A percentile compares a stretch with the other conserved stretches of the same genome.
Evolutionary conservation across 495 filamentous ascomycete species (phyloP).

Genomic region (Lepidopterella palustris): DNA sequence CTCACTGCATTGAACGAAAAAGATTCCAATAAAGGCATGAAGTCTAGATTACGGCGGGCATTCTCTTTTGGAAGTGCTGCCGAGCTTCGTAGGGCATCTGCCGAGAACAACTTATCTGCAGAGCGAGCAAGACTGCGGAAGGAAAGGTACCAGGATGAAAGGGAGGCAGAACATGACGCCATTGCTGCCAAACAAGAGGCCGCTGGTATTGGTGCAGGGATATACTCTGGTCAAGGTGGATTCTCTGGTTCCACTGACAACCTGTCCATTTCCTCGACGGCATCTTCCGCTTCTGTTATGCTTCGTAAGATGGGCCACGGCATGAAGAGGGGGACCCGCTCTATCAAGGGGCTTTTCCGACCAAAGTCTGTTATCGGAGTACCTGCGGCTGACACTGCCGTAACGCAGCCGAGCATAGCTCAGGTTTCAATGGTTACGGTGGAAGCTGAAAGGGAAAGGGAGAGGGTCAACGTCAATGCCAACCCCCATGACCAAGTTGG

Average conservation of each 20-base stretch:
- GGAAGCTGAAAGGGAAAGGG: conserved; percentile 68
- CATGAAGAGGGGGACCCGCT: conserved; percentile 86
- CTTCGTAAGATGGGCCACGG: conserved; percentile 98
- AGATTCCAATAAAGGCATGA: conserved; percentile 68
- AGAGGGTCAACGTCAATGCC: conserved; percentile 71
- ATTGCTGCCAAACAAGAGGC: conserved; percentile 89
- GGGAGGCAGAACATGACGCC: conserved; percentile 54
- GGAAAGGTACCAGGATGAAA: conserved; percentile 46
- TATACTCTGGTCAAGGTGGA: conserved; percentile 82
- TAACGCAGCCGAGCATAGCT: conserved; percentile 63
- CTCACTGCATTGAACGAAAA: conserved; percentile 75
- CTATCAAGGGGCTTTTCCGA: conserved; percentile 88
- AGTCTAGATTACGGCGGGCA: conserved; percentile 80
- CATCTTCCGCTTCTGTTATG: conserved; percentile 97
- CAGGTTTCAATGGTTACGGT: conserved; percentile 91
- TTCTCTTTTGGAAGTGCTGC: conserved; percentile 97
- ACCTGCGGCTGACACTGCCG: conserved; percentile 56
- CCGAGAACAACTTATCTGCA: conserved; percentile 55
- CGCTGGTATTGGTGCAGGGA: conserved; percentile 82
- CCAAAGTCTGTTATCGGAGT: conserved; percentile 86
- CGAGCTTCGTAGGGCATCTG: conserved; percentile 73
- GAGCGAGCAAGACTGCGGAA: conserved; percentile 64
- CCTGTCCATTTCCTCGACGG: conserved; percentile 92
- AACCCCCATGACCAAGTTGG: conserved; percentile 61
- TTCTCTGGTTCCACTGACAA: conserved; percentile 95